Base-by-base conservation (phyloP, 179 eudicot genomes). In the Spergularia azorica region DNA sequence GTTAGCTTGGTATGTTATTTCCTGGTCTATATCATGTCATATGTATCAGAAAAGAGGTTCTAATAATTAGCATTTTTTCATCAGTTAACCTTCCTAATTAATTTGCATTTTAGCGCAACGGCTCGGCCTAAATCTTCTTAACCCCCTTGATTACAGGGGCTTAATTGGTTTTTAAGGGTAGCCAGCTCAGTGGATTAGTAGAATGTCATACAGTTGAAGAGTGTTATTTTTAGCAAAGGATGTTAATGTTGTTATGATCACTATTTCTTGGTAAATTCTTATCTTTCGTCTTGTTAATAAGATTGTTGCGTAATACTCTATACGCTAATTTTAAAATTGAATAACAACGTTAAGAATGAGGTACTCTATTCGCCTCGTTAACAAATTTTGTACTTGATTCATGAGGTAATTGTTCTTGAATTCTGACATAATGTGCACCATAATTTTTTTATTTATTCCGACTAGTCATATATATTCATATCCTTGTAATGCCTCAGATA, bases 101-200 rank as follows among this genome's bases (percentile, higher is more conserved):
- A 39, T 3, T 56, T 9, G 38, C 76, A 48, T 2, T 6, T 54
- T 59, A 75, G 16, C 64, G 39, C 3, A 76, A 66, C 73, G 57
- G 5, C 17, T 38, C 63, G 71, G 63, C 32, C 43, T 64, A 32
- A 32, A 66, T 36, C 54, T 56, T 48, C 48, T 54, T 63, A 76
- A 56, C 43, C 50, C 70, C 70, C 71, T 73, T 75, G 64, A 65
- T 75, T 75, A 38, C 16, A 66, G 79, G 65, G 57, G 20, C 6
- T n/a, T 63, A 64, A 75, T 32, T 48, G 1, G 54, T 43, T 63
- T 70, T 80, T 21, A 62, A n/a, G 59, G 75, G 63, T 65, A 39
- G 43, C 75, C 82, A 79, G 71, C 79, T 75, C 55, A 70, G 50
- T 4, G 71, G 65, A 63, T n/a, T 68, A 68, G 43, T 69, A 74